Percentiles rank a stretch among this genome's conserved stretches.
Conservation (phyloP, 2,329 filamentous ascomycete species). For the Alternaria longipes region DNA sequence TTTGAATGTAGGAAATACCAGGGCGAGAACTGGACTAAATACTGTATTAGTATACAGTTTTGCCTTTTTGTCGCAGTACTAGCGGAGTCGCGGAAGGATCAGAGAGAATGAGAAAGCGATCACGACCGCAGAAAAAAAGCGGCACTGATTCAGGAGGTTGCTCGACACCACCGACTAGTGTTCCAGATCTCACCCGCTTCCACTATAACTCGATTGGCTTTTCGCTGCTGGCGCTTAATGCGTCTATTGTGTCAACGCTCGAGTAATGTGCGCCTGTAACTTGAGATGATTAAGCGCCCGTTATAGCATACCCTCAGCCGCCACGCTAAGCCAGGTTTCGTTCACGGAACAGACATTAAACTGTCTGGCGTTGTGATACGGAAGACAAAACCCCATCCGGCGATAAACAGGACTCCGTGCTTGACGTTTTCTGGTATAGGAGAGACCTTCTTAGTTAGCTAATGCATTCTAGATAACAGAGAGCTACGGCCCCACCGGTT, state of each 20-base stretch:
- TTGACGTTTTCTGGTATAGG: background rate
- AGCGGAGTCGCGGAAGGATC: background rate
- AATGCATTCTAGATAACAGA: too few species aligned
- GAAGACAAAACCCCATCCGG: background rate
- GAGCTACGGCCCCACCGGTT: too few species aligned
- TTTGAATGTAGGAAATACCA: slow-evolving; percentile 3
- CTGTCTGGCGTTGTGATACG: background rate
- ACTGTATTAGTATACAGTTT: slow-evolving; percentile 1
- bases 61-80: background rate
- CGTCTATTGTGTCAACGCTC: background rate
- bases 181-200: background rate
- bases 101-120: background rate
- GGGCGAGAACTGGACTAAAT: slow-evolving; percentile 6
- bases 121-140: slow-evolving; percentile 5
- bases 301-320: background rate
- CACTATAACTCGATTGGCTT: background rate
- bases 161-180: slow-evolving; percentile 2
- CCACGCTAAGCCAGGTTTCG: background rate
- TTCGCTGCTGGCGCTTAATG: slow-evolving; percentile 1
- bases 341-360: slow-evolving; percentile 2
- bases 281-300: background rate
- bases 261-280: too few species aligned
- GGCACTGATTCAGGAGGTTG: background rate
- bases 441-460: background rate
- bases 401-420: background rate